Base-by-base conservation (phyloP, 306 rosid species). In the Rosa multiflora region DNA sequence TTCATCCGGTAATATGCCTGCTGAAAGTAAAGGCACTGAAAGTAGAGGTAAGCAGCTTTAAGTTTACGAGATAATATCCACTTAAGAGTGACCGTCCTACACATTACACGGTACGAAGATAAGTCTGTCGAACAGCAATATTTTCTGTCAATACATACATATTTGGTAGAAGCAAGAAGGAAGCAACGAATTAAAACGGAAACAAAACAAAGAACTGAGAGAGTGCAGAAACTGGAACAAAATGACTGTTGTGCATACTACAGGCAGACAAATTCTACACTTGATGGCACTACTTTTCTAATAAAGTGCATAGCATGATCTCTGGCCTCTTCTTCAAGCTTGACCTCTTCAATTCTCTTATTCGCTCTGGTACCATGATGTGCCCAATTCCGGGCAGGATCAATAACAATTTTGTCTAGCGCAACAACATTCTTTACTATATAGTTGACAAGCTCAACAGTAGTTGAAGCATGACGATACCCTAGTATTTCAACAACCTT, bases 401-500 rank as follows among this genome's bases (percentile, higher is more conserved):
- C 40, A 23, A 26, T 61, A 61, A 61, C 67, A 61, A 61, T 12
- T 12, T 26, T 61, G 1, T 42, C 35, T 10, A 68, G 72, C 2
- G 35, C 3, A 42, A 68, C 51, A 20, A 0, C 32, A 9, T 68
- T 68, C 49, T 42, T n/a, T 40, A 42, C 12, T 6, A 42, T 20
- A 51, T 39, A 20, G 8, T 14, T 69, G 55, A 69, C 73, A 69
- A 43, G 53, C 4, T 69, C 37, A 0, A 20, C 11, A n/a, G 0
- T 8, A n/a, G 29, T 20, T 5, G 20, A 10, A 69, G 13, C 8
- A 18, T 4, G 5, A n/a, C 35, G 1, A 3, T 69, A 69, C 5
- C 73, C 71, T 39, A 17, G 6, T 8, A 39, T 18, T 67, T 67
- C 71, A 17, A 67, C 48, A 8, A 67, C 71, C 71, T 67, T 67